Conservation (phyloP, 2,329 filamentous ascomycete species). For the Tolypocladium endophyticum region DNA sequence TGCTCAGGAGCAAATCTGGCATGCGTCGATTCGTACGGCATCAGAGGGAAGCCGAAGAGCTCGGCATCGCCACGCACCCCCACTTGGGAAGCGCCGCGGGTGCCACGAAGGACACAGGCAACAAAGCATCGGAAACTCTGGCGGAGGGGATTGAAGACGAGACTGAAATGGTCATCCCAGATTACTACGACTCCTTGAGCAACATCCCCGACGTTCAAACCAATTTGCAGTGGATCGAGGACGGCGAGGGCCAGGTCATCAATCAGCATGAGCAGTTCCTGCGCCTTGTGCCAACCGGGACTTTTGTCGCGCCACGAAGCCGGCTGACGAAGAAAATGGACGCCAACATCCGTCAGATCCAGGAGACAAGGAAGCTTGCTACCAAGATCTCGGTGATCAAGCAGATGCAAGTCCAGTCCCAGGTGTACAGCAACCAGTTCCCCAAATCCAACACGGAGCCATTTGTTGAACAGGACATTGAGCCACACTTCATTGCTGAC, state of each 20-base stretch:
- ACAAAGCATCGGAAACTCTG: constrained; percentile 58
- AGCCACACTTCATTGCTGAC: constrained; percentile 81
- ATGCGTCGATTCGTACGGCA: constrained; percentile 84
- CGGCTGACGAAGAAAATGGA: constrained; percentile 72
- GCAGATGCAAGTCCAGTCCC: constrained; percentile 97
- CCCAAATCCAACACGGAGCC: constrained; percentile 89
- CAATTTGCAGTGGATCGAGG: constrained; percentile 77
- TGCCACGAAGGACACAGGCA: constrained; percentile 33
- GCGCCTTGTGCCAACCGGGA: constrained; percentile 61
- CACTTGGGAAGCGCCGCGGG: constrained; percentile 24
- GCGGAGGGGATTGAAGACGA: constrained; percentile 93
- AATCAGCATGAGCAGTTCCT: constrained; percentile 82
- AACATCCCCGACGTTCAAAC: constrained; percentile 75
- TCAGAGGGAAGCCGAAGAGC: constrained; percentile 56
- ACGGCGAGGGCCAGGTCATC: constrained; percentile 78
- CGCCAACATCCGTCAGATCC: constrained; percentile 86
- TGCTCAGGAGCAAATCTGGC: constrained; percentile 72
- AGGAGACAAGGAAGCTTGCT: constrained; percentile 91
- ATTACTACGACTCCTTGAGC: constrained; percentile 86
- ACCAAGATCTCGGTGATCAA: constrained; percentile 97
- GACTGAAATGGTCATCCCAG: constrained; percentile 73
- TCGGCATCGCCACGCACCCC: constrained; percentile 27
- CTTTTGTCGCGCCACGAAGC: constrained; percentile 66
- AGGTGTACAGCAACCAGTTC: constrained; percentile 97
- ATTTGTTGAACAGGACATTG: constrained; percentile 77